phyloP scores from a whole-genome alignment of 179 eudicot species.

The Dionaea muscipula region DNA sequence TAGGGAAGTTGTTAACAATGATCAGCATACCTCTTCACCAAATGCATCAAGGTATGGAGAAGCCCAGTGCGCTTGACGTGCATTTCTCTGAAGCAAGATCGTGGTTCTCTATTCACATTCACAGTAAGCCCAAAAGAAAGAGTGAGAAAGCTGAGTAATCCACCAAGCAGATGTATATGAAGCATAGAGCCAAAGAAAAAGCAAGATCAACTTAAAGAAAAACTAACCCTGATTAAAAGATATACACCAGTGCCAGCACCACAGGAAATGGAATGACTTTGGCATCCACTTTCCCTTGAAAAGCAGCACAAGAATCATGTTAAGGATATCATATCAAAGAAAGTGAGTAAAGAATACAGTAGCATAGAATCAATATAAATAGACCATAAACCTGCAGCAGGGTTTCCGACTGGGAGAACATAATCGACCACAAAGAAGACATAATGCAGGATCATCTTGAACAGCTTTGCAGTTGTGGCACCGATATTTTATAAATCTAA shows the following conservation, averaged over 20 bases:
- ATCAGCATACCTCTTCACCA: constrained; percentile 81
- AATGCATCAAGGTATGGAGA: constrained; percentile 91
- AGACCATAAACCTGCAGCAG: constrained; percentile 68
- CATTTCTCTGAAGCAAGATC: constrained; percentile 75
- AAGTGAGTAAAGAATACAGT: not conserved
- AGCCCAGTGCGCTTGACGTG: constrained; percentile 87
- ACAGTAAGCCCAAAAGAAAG: not conserved
- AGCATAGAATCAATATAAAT: not conserved
- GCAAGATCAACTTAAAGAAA: not conserved
- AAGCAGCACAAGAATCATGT: constrained; percentile 1
- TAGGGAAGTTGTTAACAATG: not conserved
- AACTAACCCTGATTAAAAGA: constrained; percentile 58
- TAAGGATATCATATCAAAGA: not conserved
- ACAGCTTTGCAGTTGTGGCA: constrained; percentile 51
- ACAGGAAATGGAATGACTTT: constrained; percentile 65
- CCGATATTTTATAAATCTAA: constrained; percentile 65
- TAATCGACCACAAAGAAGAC: constrained; percentile 80
- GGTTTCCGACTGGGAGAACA: constrained; percentile 78
- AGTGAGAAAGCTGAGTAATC: not conserved
- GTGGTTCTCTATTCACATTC: constrained; percentile 50
- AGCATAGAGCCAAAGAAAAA: not conserved
- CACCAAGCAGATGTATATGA: not conserved
- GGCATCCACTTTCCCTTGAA: constrained; percentile 58
- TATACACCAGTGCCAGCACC: constrained; percentile 91
- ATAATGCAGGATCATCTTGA: constrained; percentile 69